Conservation (phyloP, 2,329 filamentous ascomycete genomes). For the Ascochyta rabiei region DNA sequence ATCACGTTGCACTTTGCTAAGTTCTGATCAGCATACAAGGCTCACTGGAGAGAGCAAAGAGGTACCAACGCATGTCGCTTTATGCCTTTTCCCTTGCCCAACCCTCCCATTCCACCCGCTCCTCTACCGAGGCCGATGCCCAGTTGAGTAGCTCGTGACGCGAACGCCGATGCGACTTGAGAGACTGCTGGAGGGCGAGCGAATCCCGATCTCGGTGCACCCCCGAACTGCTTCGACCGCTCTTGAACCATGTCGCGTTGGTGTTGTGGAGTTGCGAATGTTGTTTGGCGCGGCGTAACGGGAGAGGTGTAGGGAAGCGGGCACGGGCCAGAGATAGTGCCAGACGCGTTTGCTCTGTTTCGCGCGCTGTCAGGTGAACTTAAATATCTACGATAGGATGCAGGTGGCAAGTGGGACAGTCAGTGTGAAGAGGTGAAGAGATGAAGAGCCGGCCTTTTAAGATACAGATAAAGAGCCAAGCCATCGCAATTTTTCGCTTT, state of each 20-base stretch:
- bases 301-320: not conserved
- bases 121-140: constrained; percentile 31
- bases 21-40: constrained; percentile 8
- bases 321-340: not conserved
- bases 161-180: not conserved
- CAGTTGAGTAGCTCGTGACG: constrained; percentile 19
- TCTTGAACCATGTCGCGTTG: constrained; percentile 8
- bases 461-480: not conserved
- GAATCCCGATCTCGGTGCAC: constrained; percentile 9
- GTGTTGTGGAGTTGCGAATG: constrained; percentile 1
- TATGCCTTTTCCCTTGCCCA: constrained; percentile 24
- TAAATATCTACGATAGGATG: constrained; percentile 2
- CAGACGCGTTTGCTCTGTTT: constrained; percentile 14
- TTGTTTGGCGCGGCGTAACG: not conserved
- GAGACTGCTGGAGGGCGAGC: not conserved
- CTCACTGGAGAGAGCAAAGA: not conserved
- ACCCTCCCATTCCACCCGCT: constrained; percentile 21
- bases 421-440: not conserved
- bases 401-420: constrained; percentile 1
- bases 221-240: constrained; percentile 10
- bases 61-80: constrained; percentile 36
- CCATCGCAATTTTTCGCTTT: not conserved
- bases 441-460: not conserved
- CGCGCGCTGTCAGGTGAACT: constrained; percentile 23
- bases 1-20: constrained; percentile 42